Evolutionary conservation across 495 filamentous ascomycete genomes (phyloP).

Genomic region (Evernia prunastri): DNA sequence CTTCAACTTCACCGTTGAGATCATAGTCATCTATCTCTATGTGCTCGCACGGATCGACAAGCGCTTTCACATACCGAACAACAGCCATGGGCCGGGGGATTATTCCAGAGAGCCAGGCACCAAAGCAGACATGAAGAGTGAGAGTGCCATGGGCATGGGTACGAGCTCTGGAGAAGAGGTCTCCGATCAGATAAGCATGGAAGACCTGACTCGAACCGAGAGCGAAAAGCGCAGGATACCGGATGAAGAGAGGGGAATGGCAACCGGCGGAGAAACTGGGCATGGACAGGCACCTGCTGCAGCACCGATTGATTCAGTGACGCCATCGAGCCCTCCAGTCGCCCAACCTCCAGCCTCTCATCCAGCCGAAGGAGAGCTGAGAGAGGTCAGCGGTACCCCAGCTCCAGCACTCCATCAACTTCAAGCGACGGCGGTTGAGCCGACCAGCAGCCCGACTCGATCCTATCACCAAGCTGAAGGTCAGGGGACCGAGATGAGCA

Average conservation of each 20-base stretch:
- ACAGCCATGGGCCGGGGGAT: conserved; percentile 30
- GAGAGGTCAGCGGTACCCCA: background rate
- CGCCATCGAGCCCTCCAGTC: background rate
- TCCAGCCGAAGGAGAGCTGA: background rate
- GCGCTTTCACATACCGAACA: conserved; percentile 62
- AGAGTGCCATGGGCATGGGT: background rate
- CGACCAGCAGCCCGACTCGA: too few species aligned
- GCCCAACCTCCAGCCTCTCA: background rate
- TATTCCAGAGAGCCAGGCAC: conserved; percentile 14
- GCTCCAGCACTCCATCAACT: too few species aligned
- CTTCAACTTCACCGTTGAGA: conserved; percentile 70
- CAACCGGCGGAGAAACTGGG: background rate
- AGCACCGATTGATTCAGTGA: background rate
- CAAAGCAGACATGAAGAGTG: background rate
- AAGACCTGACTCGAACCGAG: background rate
- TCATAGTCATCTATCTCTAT: conserved; percentile 59
- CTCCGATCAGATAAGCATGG: conserved; percentile 23
- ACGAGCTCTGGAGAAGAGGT: conserved; percentile 26
- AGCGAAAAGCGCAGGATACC: background rate
- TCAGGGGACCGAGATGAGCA: too few species aligned
- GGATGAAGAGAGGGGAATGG: background rate
- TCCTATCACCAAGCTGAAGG: too few species aligned
- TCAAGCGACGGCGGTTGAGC: too few species aligned
- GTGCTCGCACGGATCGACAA: conserved; percentile 60
- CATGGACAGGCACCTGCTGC: background rate